Evolutionary conservation across 441 rosid genomes (phyloP), one percentile per base, ranked within the genome.

Genomic region (Brassica balearica): DNA sequence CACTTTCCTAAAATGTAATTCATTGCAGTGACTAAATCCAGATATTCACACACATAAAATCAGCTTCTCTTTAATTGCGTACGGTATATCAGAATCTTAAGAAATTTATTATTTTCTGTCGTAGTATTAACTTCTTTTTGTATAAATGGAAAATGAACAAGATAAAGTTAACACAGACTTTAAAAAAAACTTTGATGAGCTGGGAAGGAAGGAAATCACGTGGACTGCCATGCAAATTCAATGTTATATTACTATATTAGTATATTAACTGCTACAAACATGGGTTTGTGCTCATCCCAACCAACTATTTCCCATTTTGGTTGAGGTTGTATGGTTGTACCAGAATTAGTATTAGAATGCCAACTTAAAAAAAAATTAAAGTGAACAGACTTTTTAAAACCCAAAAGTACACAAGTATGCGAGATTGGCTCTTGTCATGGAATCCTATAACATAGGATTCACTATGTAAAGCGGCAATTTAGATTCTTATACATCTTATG

Each of bases 401-500:
- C 14, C 25, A 10, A 65, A 73, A 62, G 77, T 66, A 72, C 77
- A 59, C 65, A 20, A 9, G 11, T 59, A 20, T 66, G 77, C 56
- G 77, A 51, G 69, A 19, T 61, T 68, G 58, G 70, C 68, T 77
- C 15, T 51, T 51, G 70, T 62, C 82, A 68, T 73, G 74, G 78
- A 77, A 79, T 79, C 78, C 74, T 79, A 74, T 14, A 79, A 79
- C 78, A 79, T 79, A 69, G 82, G 82, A 79, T 79, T 74, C 82
- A 74, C 82, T 41, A 14, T 55, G 60, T 55, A 55, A 55, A 73
- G 74, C 22, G 69, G 77, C 70, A 61, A 15, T 48, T 69, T 51
- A 41, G 68, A 46, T 27, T 29, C 34, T 29, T 29, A 29, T 29
- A 29, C 34, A 5, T 29, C 34, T 29, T 29, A 29, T 29, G 34